Evolutionary conservation across 768 basidiomycete genomes (phyloP), one percentile per base, ranked within the genome.

Genomic region (Tephrocybe sp.): DNA sequence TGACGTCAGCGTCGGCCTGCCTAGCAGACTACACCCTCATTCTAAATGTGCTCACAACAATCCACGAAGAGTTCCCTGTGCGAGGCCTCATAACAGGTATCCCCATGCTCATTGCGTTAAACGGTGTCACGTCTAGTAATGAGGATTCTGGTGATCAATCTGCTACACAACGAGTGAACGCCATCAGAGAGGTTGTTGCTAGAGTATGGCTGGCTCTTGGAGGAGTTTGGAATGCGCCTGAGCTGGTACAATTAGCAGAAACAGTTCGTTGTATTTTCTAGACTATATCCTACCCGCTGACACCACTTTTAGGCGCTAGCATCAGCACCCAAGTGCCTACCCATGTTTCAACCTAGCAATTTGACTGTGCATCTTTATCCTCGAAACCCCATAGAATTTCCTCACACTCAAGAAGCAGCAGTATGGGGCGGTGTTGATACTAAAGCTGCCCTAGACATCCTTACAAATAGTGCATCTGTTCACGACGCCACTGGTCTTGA

Each of bases 81-180:
- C 81, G 86, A 34, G 87, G 84, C 2, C 58, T 96, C 32, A 68
- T 93, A 15, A 82, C 84, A 2, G 89, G 92, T 18, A 68, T 91
- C 27, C 93, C 94, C 4, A 93, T 97, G 90, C 66, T 97, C 22
- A 62, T 91, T n/a, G 84, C 89, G 1, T 65, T 96, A 42, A 81
- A 89, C 47, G 65, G 59, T 6, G 79, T 79, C 9, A 79, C 78
- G 13, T 69, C 79, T 3, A 72, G 72, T 27, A 57, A 72, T 22
- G 71, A 73, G n/a, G 70, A 73, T 15, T 60, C 61, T 9, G 66
- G 69, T 26, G 73, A 79, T 51, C 45, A 61, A 37, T 64, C 66
- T n/a, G 63, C 61, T 22, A 61, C 68, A 18, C 71, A 71, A 54
- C 80, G 82, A 51, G 69, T 73, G 21, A 70, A 65, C 48, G 78